Conservation (phyloP, 2,329 filamentous ascomycete species). For the Shiraia sp. region DNA sequence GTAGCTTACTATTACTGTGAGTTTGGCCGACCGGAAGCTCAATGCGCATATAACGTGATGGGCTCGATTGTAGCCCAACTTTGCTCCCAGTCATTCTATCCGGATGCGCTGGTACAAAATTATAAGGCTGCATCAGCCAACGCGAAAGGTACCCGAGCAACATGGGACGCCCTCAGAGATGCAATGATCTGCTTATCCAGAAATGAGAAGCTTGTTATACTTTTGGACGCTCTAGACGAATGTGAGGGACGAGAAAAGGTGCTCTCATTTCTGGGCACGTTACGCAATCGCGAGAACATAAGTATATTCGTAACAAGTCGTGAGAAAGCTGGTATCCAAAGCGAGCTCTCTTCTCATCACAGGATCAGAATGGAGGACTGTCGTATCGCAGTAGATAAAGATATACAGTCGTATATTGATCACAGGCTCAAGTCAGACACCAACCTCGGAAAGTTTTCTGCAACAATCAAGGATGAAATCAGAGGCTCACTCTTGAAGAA, state of each 20-base stretch:
- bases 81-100: conserved; percentile 2
- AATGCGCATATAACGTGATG: not conserved
- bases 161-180: no score
- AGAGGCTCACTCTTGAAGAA: not conserved
- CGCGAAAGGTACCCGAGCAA: no score
- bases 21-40: not conserved
- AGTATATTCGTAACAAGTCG: no score
- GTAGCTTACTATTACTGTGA: conserved; percentile 6
- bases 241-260: no score
- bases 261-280: no score
- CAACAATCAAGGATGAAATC: conserved; percentile 2
- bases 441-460: not conserved
- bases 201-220: no score
- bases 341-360: not conserved
- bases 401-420: conserved; percentile 5
- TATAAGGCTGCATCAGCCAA: no score
- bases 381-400: conserved; percentile 1
- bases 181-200: no score
- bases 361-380: conserved; percentile 3
- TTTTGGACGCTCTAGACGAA: no score
- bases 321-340: no score
- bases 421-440: not conserved
- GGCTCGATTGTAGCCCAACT: conserved; percentile 5
- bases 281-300: no score
- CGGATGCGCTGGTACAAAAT: not conserved